These are phyloP conservation scores for Hyaloscypha bicolor DNA, from an alignment of 495 filamentous ascomycete species.

Conservation along the genomic window DNA sequence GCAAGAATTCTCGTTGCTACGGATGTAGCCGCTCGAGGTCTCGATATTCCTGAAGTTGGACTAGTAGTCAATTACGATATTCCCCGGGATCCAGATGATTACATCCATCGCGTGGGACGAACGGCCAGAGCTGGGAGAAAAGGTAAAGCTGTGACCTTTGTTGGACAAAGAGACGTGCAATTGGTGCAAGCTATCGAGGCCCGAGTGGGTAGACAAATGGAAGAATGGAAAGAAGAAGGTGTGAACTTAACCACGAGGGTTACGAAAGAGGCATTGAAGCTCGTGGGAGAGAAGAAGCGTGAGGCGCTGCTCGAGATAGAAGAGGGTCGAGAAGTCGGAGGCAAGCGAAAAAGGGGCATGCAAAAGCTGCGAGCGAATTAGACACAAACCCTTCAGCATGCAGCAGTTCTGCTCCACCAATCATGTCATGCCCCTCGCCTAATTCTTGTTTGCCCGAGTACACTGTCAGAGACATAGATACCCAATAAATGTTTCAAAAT, in stretches of 20 bases:
- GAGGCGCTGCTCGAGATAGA: constrained; percentile 88
- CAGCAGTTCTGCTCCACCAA: no score
- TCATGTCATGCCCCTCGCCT: no score
- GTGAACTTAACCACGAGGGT: constrained; percentile 90
- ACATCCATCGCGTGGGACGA: constrained; percentile 93
- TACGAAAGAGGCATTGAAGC: constrained; percentile 77
- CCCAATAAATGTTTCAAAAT: neutral
- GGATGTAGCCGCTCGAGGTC: constrained; percentile 92
- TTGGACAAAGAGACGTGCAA: constrained; percentile 89
- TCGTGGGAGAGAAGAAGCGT: constrained; percentile 88
- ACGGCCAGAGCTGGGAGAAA: constrained; percentile 87
- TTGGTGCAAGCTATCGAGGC: constrained; percentile 86
- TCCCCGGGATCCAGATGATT: constrained; percentile 93
- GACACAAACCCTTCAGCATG: neutral
- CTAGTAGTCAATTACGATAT: constrained; percentile 95
- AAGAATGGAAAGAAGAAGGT: constrained; percentile 79
- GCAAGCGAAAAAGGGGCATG: constrained; percentile 68
- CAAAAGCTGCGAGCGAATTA: constrained; percentile 24
- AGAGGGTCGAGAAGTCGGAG: constrained; percentile 83
- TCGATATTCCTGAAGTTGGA: constrained; percentile 92
- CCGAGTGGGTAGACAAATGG: constrained; percentile 79
- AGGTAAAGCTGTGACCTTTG: constrained; percentile 83
- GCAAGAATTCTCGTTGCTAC: constrained; percentile 92
- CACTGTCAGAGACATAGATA: neutral
- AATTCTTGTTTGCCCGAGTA: no score